phyloP scores from a whole-genome alignment of 2,329 filamentous ascomycete species.

The Metarhizium album region DNA sequence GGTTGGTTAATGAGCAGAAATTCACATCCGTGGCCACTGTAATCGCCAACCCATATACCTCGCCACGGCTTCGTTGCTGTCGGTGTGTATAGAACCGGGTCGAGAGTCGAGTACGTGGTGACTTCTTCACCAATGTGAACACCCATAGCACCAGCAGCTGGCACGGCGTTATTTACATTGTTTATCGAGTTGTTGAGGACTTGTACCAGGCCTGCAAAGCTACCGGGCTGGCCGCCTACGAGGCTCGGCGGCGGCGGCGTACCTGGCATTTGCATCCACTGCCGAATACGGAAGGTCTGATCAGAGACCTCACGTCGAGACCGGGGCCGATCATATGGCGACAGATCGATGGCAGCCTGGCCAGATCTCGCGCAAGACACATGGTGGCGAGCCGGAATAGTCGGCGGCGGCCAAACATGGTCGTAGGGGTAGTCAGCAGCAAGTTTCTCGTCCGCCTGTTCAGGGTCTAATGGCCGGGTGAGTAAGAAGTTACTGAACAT shows the following conservation, averaged over 20 bases:
- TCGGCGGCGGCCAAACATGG: slow-evolving; percentile 65
- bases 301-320: slow-evolving; percentile 52
- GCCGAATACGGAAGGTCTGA: slow-evolving; percentile 60
- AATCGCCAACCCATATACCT: slow-evolving; percentile 89
- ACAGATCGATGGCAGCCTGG: slow-evolving; percentile 13
- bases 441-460: slow-evolving; percentile 22
- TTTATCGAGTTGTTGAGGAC: slow-evolving; percentile 7
- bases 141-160: slow-evolving; percentile 18
- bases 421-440: slow-evolving; percentile 31
- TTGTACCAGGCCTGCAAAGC: slow-evolving; percentile 13
- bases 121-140: slow-evolving; percentile 44
- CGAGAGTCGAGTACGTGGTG: slow-evolving; percentile 60
- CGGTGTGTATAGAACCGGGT: slow-evolving; percentile 66
- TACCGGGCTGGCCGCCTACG: slow-evolving; percentile 17
- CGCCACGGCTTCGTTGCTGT: slow-evolving; percentile 72
- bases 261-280: slow-evolving; percentile 60
- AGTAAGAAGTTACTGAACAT: slow-evolving; percentile 61
- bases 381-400: slow-evolving; percentile 53
- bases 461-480: slow-evolving; percentile 36
- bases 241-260: slow-evolving; percentile 16
- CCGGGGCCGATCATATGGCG: slow-evolving; percentile 30
- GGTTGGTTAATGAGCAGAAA: slow-evolving; percentile 76
- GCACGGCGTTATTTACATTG: neutral
- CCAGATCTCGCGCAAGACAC: slow-evolving; percentile 25
- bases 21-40: slow-evolving; percentile 78